Evolutionary conservation across 2,329 filamentous ascomycete genomes (phyloP).

Genomic region (Aaosphaeria arxii): DNA sequence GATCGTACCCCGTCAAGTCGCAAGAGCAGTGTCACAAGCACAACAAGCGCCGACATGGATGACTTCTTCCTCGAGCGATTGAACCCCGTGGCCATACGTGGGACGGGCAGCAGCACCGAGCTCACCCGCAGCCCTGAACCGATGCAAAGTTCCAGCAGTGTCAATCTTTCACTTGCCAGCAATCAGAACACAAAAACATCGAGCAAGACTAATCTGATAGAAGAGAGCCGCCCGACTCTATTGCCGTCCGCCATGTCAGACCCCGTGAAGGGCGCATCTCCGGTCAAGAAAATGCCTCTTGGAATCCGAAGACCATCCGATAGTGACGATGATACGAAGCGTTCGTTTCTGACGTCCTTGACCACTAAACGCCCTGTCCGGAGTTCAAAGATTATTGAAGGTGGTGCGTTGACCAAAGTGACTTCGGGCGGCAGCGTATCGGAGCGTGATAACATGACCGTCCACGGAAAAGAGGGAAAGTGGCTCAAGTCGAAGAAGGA

Average conservation of each 20-base stretch:
- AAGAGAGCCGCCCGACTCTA: conserved; percentile 22
- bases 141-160: conserved; percentile 33
- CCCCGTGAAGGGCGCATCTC: conserved; percentile 26
- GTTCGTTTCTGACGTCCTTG: conserved; percentile 29
- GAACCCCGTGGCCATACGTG: conserved; percentile 44
- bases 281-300: conserved; percentile 26
- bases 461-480: conserved; percentile 35
- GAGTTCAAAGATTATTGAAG: conserved; percentile 21
- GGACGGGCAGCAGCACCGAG: conserved; percentile 40
- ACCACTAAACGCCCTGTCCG: conserved; percentile 25
- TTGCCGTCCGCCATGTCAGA: conserved; percentile 39
- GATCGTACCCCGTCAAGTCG: conserved; percentile 35
- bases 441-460: conserved; percentile 19
- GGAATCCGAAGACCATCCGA: conserved; percentile 30
- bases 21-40: conserved; percentile 44
- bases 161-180: conserved; percentile 21
- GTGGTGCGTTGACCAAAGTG: conserved; percentile 9
- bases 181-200: conserved; percentile 16
- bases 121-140: conserved; percentile 34
- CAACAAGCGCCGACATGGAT: conserved; percentile 42
- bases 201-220: conserved; percentile 14
- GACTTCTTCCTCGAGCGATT: conserved; percentile 46
- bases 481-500: conserved; percentile 32
- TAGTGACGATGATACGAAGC: conserved; percentile 35
- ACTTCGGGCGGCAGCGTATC: conserved; percentile 11